These are phyloP conservation scores for Noccaea caerulescens DNA, from an alignment of 345 rosid species.

Conservation along the genomic window DNA sequence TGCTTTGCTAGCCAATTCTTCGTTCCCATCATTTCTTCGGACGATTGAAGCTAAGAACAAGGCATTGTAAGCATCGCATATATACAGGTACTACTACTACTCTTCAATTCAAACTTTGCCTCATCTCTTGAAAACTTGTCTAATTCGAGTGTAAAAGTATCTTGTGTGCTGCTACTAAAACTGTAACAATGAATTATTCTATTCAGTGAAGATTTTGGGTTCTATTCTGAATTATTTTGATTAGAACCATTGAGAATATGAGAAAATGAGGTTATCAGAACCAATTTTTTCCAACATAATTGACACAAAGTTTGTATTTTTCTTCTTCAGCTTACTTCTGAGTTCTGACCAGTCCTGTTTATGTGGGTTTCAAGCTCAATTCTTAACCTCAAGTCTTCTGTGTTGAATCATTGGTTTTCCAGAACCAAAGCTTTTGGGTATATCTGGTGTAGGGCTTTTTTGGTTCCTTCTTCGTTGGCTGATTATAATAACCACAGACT, in stretches of 20 bases:
- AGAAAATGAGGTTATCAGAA: background rate
- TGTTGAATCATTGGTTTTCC: slow-evolving; percentile 23
- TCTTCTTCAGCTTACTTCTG: slow-evolving; percentile 28
- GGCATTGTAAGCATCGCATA: background rate
- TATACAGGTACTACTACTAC: background rate
- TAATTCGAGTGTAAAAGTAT: background rate
- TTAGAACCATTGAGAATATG: background rate
- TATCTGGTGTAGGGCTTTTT: slow-evolving; percentile 16
- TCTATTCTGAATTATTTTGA: background rate
- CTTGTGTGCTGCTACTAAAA: background rate
- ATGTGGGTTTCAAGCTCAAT: slow-evolving; percentile 44
- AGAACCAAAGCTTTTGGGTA: slow-evolving; percentile 32
- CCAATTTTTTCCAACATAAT: background rate
- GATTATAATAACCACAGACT: background rate
- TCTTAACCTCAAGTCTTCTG: slow-evolving; percentile 23
- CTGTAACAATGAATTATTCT: slow-evolving; percentile 5
- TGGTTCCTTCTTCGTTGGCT: slow-evolving; percentile 4
- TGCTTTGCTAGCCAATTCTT: background rate
- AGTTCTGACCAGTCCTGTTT: slow-evolving; percentile 31
- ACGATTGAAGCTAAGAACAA: background rate
- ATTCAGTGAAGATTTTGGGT: background rate
- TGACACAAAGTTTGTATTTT: slow-evolving; percentile 1
- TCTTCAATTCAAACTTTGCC: background rate
- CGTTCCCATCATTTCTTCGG: slow-evolving; percentile 8
- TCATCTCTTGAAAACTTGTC: background rate